Conservation (phyloP, 345 rosid genomes). For the Brassica nigra region DNA sequence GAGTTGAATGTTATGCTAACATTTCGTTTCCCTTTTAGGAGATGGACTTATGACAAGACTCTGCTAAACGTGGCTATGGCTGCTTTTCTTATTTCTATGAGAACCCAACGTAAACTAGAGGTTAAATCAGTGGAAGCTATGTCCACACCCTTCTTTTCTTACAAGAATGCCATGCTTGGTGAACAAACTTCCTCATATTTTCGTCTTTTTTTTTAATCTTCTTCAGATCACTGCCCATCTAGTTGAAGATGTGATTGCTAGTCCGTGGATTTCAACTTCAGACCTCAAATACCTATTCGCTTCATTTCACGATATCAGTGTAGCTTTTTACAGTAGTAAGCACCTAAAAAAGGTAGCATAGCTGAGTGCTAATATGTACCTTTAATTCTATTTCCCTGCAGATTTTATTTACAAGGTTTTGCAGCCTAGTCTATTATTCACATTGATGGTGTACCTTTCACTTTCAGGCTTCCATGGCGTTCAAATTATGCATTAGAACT, state of each 20-base stretch:
- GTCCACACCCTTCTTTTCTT: constrained; percentile 1
- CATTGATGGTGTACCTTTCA: background rate
- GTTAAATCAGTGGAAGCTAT: constrained; percentile 38
- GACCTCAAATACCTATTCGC: constrained; percentile 55
- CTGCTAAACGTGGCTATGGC: constrained; percentile 55
- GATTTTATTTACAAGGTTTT: background rate
- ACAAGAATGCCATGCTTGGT: background rate
- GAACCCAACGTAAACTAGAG: constrained; percentile 50
- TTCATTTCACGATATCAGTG: constrained; percentile 58
- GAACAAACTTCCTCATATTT: constrained; percentile 8
- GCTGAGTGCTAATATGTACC: background rate
- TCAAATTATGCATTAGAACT: constrained; percentile 59
- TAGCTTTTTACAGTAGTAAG: constrained; percentile 54
- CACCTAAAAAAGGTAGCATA: constrained; percentile 56
- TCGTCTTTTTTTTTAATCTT: constrained; percentile 33
- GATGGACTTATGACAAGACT: constrained; percentile 42
- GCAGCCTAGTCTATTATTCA: background rate
- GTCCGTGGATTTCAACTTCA: constrained; percentile 57
- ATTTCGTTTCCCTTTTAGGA: constrained; percentile 18
- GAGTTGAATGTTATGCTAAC: constrained; percentile 1
- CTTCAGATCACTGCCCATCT: constrained; percentile 53
- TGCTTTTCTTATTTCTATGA: constrained; percentile 59
- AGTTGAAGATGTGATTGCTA: constrained; percentile 50
- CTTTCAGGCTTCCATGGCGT: constrained; percentile 68
- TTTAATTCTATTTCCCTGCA: background rate